A percentile compares a stretch with the other conserved stretches of the same genome.
Conservation (phyloP, 371 early-diverging fungal species). For the Apophysomyces ossiformis region DNA sequence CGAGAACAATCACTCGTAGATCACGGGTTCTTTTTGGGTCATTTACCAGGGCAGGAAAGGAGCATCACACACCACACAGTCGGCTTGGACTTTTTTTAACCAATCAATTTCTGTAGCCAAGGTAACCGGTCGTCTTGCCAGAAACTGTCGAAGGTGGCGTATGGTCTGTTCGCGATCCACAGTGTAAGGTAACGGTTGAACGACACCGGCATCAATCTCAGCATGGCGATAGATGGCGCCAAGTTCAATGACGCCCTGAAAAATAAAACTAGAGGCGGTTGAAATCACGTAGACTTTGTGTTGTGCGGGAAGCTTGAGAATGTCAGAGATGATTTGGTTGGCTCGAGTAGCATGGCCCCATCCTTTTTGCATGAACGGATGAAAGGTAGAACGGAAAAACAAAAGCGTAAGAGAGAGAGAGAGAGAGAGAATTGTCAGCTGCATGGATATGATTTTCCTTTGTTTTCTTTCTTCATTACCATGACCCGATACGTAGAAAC, state of each 20-base stretch:
- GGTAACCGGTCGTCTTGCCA: constrained; percentile 52
- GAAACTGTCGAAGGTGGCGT: constrained; percentile 47
- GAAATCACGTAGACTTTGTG: constrained; percentile 71
- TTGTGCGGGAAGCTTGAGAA: constrained; percentile 57
- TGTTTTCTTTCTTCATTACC: constrained; percentile 38
- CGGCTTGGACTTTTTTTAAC: constrained; percentile 59
- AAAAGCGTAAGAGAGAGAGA: background rate
- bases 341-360: constrained; percentile 76
- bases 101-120: constrained; percentile 55
- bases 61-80: constrained; percentile 74
- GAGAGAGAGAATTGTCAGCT: background rate
- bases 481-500: constrained; percentile 75
- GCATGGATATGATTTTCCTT: background rate
- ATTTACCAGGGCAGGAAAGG: constrained; percentile 71
- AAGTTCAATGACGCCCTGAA: constrained; percentile 60
- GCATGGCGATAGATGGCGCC: constrained; percentile 67
- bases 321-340: constrained; percentile 61
- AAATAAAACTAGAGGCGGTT: constrained; percentile 68
- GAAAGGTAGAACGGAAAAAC: constrained; percentile 2
- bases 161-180: constrained; percentile 68
- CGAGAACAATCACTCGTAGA: background rate
- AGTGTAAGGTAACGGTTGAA: constrained; percentile 74
- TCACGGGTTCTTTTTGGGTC: background rate
- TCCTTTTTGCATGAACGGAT: constrained; percentile 39
- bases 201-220: constrained; percentile 71